phyloP scores from a whole-genome alignment of 495 filamentous ascomycete genomes.

The Aspergillus biplanus region DNA sequence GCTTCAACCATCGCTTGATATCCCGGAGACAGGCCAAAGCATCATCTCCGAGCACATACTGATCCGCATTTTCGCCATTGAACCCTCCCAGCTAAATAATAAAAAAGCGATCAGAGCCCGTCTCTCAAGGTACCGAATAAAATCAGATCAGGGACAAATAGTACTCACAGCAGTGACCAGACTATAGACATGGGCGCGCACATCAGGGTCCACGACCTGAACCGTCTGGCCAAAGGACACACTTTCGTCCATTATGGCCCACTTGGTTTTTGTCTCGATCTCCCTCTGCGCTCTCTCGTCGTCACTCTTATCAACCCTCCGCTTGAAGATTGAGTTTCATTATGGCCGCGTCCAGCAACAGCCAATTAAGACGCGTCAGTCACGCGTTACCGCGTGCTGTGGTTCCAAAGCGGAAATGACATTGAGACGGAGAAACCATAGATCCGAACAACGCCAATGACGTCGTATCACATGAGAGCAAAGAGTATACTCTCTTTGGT shows the following conservation, averaged over 20 bases:
- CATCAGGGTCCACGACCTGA: constrained; percentile 77
- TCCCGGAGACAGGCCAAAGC: constrained; percentile 90
- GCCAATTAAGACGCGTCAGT: constrained; percentile 31
- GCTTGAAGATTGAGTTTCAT: not conserved
- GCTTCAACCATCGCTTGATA: constrained; percentile 88
- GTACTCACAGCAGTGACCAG: constrained; percentile 84
- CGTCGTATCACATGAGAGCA: constrained; percentile 39
- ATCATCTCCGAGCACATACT: constrained; percentile 91
- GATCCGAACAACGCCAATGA: constrained; percentile 43
- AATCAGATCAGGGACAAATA: not conserved
- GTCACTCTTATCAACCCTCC: not conserved
- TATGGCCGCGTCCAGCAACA: no score
- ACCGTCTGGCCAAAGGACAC: constrained; percentile 42
- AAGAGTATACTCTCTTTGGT: no score
- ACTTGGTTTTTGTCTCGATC: constrained; percentile 11
- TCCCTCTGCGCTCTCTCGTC: constrained; percentile 5
- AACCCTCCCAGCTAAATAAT: constrained; percentile 77
- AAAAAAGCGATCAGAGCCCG: constrained; percentile 25
- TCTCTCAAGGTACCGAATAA: not conserved
- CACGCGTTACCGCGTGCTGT: constrained; percentile 37
- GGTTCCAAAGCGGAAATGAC: constrained; percentile 10
- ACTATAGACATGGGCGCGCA: constrained; percentile 87
- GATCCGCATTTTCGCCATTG: constrained; percentile 76
- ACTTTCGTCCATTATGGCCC: constrained; percentile 45
- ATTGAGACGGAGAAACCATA: constrained; percentile 35